Evolutionary conservation across 2,329 filamentous ascomycete species (phyloP).

Genomic region (Boeremia exigua): DNA sequence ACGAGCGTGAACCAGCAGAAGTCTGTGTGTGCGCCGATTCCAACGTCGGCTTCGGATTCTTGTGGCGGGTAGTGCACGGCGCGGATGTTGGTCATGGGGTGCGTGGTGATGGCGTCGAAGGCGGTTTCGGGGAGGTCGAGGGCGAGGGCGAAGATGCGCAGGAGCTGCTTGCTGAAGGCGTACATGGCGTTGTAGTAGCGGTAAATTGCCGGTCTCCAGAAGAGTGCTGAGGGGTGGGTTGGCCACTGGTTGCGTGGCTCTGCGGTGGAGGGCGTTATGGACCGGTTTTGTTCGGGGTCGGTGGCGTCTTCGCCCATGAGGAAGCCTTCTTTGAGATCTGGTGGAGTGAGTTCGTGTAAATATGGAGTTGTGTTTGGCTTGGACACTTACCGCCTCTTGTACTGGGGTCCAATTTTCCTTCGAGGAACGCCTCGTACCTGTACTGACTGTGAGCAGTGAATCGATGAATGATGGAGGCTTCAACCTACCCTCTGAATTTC

Average conservation of each 20-base stretch:
- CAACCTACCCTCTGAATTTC: conserved; percentile 41
- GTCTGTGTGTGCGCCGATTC: conserved; percentile 52
- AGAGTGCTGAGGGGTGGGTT: conserved; percentile 30
- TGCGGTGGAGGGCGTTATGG: conserved; percentile 20
- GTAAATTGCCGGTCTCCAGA: conserved; percentile 41
- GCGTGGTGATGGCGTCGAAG: conserved; percentile 48
- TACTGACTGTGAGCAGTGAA: neutral
- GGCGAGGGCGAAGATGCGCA: conserved; percentile 47
- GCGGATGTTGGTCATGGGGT: conserved; percentile 53
- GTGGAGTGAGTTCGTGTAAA: neutral
- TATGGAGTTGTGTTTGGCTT: too few relatives aligned
- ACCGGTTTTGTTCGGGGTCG: conserved; percentile 38
- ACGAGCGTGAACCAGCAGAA: conserved; percentile 54
- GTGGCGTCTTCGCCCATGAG: conserved; percentile 46
- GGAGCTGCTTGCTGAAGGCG: conserved; percentile 41
- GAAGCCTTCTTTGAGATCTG: conserved; percentile 46
- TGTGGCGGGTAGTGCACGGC: conserved; percentile 52
- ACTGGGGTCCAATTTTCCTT: conserved; percentile 45
- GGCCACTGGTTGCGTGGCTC: conserved; percentile 43
- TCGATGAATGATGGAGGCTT: too few relatives aligned
- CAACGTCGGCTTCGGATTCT: conserved; percentile 38
- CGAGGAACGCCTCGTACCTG: conserved; percentile 39
- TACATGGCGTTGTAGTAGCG: conserved; percentile 41
- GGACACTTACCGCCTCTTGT: conserved; percentile 38
- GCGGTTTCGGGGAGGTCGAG: conserved; percentile 49